Evolutionary conservation across 352 stramenopile genomes (phyloP), one percentile per base, ranked within the genome.

Genomic region (Phytophthora pseudosyringae): DNA sequence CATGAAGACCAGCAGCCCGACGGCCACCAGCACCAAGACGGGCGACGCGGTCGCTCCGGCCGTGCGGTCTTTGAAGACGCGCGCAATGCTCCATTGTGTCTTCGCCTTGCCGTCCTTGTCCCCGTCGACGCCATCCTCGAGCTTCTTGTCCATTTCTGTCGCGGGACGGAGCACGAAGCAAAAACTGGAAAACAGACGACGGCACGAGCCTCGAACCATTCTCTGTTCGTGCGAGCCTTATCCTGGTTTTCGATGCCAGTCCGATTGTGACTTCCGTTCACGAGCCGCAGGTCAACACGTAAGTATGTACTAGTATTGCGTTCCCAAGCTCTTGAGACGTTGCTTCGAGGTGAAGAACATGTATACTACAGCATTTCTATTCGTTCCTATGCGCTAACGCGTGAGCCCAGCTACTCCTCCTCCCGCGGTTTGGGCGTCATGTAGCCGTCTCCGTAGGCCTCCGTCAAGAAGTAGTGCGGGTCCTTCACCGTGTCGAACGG

Each of bases 401-500:
- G n/a, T 4, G 39, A n/a, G n/a, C n/a, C 25, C 11, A 38, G 35
- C 18, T 25, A 35, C 2, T 33, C 49, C 10, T 33, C 49, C 10
- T 47, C 13, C 12, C 43, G n/a, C 16, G 39, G 48, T 7, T 60
- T 66, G 1, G 72, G 72, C 3, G 54, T 64, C 64, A 80, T 68
- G 61, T 74, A 78, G 16, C 64, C 56, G 5, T 64, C 49, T 28
- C 72, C 72, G 18, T 80, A 80, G 47, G 72, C 72, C 16, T 60
- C 33, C 11, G 6, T 54, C 16, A 80, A 48, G 35, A 80, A 78
- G 35, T 68, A 69, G 18, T 61, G 43, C 4, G 69, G 68, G 45
- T 80, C 72, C 1, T 48, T 39, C 40, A 80, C 52, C 18, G 69
- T 78, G 15, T 78, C 69, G 46, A 76, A 76, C 4, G 52, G n/a